Evolutionary conservation across 148 eudicot genomes (phyloP).

Genomic region (Spergularia bocconei): DNA sequence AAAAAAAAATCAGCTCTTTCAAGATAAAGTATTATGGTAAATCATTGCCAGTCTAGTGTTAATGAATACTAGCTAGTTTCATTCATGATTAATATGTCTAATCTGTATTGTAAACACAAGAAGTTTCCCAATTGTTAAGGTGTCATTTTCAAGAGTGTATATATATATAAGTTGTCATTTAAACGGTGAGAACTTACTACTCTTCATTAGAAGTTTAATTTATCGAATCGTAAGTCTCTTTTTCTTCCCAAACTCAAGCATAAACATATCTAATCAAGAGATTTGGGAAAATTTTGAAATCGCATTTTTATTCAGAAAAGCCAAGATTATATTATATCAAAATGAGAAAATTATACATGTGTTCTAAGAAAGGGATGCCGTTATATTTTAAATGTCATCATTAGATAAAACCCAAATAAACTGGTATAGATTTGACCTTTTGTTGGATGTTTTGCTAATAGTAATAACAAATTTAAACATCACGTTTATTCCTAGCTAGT

Average conservation of each 20-base stretch:
- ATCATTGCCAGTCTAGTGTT: background rate
- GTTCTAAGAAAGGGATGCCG: background rate
- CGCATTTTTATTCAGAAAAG: no score
- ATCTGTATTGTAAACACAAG: conserved; percentile 10
- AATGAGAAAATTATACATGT: background rate
- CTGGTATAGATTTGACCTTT: no score
- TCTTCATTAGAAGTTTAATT: background rate
- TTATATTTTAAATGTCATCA: background rate
- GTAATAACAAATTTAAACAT: no score
- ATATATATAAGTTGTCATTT: background rate
- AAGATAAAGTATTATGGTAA: background rate
- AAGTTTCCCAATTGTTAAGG: conserved; percentile 4
- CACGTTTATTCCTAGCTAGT: no score
- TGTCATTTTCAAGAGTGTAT: conserved; percentile 9
- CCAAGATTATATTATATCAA: background rate
- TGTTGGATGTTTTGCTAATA: no score
- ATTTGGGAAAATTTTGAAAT: background rate
- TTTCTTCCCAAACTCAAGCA: conserved; percentile 3
- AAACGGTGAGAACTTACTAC: conserved; percentile 3
- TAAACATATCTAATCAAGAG: background rate
- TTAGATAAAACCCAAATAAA: background rate
- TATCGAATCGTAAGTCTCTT: background rate
- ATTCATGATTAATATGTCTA: background rate
- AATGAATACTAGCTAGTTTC: background rate
- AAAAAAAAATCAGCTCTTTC: background rate